Evolutionary conservation across 164 flowering plant species (phyloP), one percentile per base, ranked within the genome.

Genomic region (Umbellularia californica): DNA sequence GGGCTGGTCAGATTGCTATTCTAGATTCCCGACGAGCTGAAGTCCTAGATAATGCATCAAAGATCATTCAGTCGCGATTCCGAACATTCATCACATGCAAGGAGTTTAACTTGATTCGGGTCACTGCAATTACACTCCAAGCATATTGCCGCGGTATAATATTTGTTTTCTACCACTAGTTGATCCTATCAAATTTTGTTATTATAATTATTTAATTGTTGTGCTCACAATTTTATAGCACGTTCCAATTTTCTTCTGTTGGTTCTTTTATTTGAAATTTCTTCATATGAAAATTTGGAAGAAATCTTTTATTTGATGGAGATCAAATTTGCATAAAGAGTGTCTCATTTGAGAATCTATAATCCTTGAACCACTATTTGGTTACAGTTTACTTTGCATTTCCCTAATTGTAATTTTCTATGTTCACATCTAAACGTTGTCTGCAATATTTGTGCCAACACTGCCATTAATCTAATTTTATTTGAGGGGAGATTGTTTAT

Each of bases 1-100:
- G 99, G 77, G 92, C 99, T 75, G 99, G 98, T 35, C 99, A 96
- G 82, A 92, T 96, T 80, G 98, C 92, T 35, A 73, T 88, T 73
- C 79, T 96, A 70, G 98, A 96, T 80, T 83, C 91, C 11, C 87
- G 85, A 51, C 87, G 99, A 68, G 87, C 92, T 76, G 98, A 93
- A 82, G 93, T 90, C 72, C 81, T 96, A 81, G 97, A 92, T 74
- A 78, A 77, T 74, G 93, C 99, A 79, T 92, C 97, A 62, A 94
- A 83, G 80, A 72, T 75, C 68, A 87, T 96, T 68, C 99, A 96
- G 81, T 81, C 89, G 35, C 81, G 82, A 25, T 82, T 85, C 51
- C 84, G 85, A 62, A 87, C 97, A 67, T 94, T 79, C 84, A 74
- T 88, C 80, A 87, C 93, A 27, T 88, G 78, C 74, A 86, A 78